Evolutionary conservation across 768 basidiomycete species (phyloP).

Genomic region (Antrodiella citrinella): DNA sequence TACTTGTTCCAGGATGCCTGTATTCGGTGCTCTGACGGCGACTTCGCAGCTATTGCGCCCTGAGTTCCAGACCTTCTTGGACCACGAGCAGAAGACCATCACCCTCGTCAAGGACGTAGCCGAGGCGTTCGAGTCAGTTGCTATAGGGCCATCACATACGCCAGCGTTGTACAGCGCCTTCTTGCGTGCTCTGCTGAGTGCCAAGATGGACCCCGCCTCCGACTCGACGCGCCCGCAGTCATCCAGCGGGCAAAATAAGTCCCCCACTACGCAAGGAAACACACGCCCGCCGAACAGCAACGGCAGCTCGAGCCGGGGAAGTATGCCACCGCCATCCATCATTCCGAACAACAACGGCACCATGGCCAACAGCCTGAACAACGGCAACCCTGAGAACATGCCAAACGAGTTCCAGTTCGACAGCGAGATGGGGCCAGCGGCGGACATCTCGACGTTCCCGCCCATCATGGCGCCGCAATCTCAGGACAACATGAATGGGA

Average conservation of each 20-base stretch:
- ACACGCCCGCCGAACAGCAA: slow-evolving; percentile 4
- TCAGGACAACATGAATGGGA: slow-evolving; percentile 28
- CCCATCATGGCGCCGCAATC: slow-evolving; percentile 69
- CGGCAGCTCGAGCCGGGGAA: background rate
- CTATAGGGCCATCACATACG: slow-evolving; percentile 77
- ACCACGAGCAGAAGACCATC: slow-evolving; percentile 65
- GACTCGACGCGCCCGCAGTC: background rate
- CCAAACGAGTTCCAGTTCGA: slow-evolving; percentile 59
- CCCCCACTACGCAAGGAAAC: slow-evolving; percentile 7
- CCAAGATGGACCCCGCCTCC: slow-evolving; percentile 24
- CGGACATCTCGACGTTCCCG: slow-evolving; percentile 78
- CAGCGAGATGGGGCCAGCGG: slow-evolving; percentile 79
- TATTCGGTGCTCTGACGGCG: background rate
- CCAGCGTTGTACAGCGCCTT: slow-evolving; percentile 86
- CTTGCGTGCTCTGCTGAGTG: slow-evolving; percentile 67
- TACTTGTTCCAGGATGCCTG: slow-evolving; percentile 4
- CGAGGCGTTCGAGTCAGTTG: slow-evolving; percentile 65
- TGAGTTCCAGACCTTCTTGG: slow-evolving; percentile 71
- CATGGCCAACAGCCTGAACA: background rate
- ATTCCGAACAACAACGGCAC: background rate
- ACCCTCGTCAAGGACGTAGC: slow-evolving; percentile 74
- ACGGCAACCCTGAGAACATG: slow-evolving; percentile 2
- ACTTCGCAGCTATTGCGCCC: slow-evolving; percentile 63
- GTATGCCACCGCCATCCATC: background rate
- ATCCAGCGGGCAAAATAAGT: slow-evolving; percentile 1